These are phyloP conservation scores for Globisporangium middletonii DNA, from an alignment of 352 stramenopile species.

Conservation along the genomic window DNA sequence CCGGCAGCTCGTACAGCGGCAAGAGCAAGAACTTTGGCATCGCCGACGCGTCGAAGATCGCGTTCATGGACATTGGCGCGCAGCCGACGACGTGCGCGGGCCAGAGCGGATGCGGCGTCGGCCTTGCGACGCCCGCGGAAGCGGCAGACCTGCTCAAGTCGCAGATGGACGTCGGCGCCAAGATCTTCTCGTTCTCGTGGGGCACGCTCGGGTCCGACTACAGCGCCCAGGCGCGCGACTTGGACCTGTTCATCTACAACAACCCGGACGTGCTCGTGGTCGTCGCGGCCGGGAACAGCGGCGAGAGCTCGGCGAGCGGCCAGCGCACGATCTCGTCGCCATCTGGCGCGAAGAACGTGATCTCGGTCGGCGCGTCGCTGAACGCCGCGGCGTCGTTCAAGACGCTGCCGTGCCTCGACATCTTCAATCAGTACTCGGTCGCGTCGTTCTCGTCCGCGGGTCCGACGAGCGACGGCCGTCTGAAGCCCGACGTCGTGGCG, in stretches of 20 bases:
- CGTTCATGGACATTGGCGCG: slow-evolving; percentile 89
- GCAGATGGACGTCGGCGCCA: slow-evolving; percentile 63
- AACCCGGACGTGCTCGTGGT: slow-evolving; percentile 85
- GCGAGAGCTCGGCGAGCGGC: slow-evolving; percentile 45
- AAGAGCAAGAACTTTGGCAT: slow-evolving; percentile 58
- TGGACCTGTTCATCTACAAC: slow-evolving; percentile 77
- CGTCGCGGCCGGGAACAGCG: slow-evolving; percentile 86
- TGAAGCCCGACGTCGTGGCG: slow-evolving; percentile 87
- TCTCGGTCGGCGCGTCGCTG: slow-evolving; percentile 75
- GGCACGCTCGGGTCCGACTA: slow-evolving; percentile 73
- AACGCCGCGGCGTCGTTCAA: slow-evolving; percentile 50
- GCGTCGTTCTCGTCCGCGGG: slow-evolving; percentile 81
- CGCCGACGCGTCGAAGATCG: slow-evolving; percentile 70
- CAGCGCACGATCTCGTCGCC: slow-evolving; percentile 76
- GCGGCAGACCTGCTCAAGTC: slow-evolving; percentile 52
- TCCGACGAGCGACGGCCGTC: slow-evolving; percentile 69
- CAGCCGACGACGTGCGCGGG: slow-evolving; percentile 46
- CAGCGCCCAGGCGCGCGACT: slow-evolving; percentile 62
- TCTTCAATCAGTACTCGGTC: slow-evolving; percentile 73
- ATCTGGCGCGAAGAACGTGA: slow-evolving; percentile 80
- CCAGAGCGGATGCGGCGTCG: slow-evolving; percentile 40
- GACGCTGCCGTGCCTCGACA: slow-evolving; percentile 35
- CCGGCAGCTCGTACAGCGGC: slow-evolving; percentile 66
- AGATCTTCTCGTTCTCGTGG: slow-evolving; percentile 85
- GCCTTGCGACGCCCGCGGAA: slow-evolving; percentile 54